A percentile compares a stretch with the other conserved stretches of the same genome.
Evolutionary conservation across 306 rosid species (phyloP).

Genomic region (Rosa persica): DNA sequence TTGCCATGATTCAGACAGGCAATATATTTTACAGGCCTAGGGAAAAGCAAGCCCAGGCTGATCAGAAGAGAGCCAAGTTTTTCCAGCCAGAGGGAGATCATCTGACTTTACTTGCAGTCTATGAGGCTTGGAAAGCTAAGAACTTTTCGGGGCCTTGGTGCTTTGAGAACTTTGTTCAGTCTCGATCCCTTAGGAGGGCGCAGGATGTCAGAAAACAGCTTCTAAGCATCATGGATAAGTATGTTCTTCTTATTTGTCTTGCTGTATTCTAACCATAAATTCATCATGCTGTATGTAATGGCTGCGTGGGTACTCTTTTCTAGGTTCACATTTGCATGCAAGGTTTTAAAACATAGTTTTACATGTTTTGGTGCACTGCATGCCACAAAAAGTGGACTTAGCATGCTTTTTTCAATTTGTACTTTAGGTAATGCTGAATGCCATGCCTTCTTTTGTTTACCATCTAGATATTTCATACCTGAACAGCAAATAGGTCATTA

Average conservation of each 20-base stretch:
- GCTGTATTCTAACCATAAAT: neutral
- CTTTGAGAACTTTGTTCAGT: constrained; percentile 74
- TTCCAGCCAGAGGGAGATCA: constrained; percentile 96
- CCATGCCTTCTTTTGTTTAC: too few species aligned
- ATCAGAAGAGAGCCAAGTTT: constrained; percentile 90
- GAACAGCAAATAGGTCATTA: too few species aligned
- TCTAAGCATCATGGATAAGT: constrained; percentile 84
- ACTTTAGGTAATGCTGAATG: too few species aligned
- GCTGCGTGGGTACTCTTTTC: neutral
- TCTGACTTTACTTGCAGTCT: constrained; percentile 80
- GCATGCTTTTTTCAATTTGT: too few species aligned
- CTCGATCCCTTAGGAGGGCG: constrained; percentile 64
- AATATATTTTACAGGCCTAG: constrained; percentile 83
- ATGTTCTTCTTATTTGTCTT: constrained; percentile 22
- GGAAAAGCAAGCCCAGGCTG: constrained; percentile 96
- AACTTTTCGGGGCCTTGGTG: constrained; percentile 92
- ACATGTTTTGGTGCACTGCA: neutral
- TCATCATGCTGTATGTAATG: neutral
- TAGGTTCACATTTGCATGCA: neutral
- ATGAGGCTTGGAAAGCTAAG: constrained; percentile 88
- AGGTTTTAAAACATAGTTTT: neutral
- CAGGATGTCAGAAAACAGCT: constrained; percentile 91
- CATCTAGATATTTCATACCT: too few species aligned
- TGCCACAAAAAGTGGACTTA: neutral
- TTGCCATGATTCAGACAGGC: constrained; percentile 89